Conservation (phyloP, 352 stramenopile genomes). For the Phytophthora palmivora region DNA sequence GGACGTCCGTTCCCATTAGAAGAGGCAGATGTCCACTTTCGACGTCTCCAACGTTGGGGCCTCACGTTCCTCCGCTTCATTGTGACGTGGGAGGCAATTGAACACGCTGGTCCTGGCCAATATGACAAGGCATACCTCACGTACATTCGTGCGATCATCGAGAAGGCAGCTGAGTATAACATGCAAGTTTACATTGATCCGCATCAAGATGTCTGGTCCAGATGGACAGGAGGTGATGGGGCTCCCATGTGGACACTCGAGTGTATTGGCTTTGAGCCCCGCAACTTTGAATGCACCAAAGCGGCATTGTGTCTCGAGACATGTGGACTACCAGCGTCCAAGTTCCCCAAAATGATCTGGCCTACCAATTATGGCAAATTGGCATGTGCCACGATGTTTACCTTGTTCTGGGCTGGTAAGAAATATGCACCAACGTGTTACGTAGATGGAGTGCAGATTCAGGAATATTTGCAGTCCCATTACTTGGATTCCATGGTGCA, state of each 20-base stretch:
- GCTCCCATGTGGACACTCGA: slow-evolving; percentile 90
- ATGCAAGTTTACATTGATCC: slow-evolving; percentile 89
- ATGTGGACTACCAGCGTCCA: slow-evolving; percentile 32
- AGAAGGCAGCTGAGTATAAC: slow-evolving; percentile 61
- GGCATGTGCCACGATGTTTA: slow-evolving; percentile 91
- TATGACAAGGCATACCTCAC: slow-evolving; percentile 86
- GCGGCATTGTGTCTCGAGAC: slow-evolving; percentile 78
- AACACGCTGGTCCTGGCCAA: slow-evolving; percentile 79
- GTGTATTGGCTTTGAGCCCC: slow-evolving; percentile 73
- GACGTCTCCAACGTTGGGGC: slow-evolving; percentile 74
- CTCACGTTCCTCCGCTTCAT: slow-evolving; percentile 86
- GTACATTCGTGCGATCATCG: slow-evolving; percentile 75
- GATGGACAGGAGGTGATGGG: slow-evolving; percentile 89
- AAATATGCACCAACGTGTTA: slow-evolving; percentile 68
- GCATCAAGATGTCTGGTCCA: slow-evolving; percentile 93
- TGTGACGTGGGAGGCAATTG: slow-evolving; percentile 92
- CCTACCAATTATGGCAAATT: slow-evolving; percentile 92
- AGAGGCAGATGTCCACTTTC: slow-evolving; percentile 80
- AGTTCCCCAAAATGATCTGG: slow-evolving; percentile 92
- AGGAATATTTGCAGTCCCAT: slow-evolving; percentile 87
- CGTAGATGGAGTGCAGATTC: slow-evolving; percentile 78
- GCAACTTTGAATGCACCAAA: slow-evolving; percentile 74
- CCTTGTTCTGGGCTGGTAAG: slow-evolving; percentile 86
- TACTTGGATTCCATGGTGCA: slow-evolving; percentile 79
- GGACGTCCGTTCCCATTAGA: slow-evolving; percentile 83